A percentile compares a stretch with the other conserved stretches of the same genome.
phyloP scores from a whole-genome alignment of 139 green algal genomes.

The Haematococcus lacustris region DNA sequence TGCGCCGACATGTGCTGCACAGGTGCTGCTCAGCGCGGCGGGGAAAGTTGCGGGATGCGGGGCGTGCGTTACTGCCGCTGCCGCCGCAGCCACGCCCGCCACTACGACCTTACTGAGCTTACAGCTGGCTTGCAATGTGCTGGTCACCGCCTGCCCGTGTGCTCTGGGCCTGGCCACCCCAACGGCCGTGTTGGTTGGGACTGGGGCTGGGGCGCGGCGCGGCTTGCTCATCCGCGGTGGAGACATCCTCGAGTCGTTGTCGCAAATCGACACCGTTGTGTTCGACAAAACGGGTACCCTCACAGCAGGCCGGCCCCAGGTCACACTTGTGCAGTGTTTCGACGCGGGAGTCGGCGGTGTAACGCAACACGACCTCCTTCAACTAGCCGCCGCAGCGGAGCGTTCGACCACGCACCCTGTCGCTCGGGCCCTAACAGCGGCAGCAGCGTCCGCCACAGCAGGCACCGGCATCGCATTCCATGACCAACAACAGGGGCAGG shows the following conservation, averaged over 20 bases:
- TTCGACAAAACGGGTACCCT: constrained; percentile 97
- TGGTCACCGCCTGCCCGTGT: constrained; percentile 91
- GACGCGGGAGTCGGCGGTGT: background rate
- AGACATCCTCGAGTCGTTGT: constrained; percentile 63
- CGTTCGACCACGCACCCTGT: constrained; percentile 67
- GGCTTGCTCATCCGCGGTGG: constrained; percentile 81
- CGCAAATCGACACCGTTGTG: constrained; percentile 74
- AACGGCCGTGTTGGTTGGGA: constrained; percentile 88
- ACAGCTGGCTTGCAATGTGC: constrained; percentile 86
- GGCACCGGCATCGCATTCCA: no score
- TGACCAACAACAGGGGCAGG: no score
- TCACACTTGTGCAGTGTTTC: constrained; percentile 20
- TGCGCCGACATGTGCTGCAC: no score
- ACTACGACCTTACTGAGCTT: constrained; percentile 43
- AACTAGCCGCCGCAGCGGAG: constrained; percentile 69
- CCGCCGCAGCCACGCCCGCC: constrained; percentile 11
- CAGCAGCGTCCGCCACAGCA: background rate
- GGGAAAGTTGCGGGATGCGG: background rate
- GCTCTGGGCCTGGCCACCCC: constrained; percentile 87
- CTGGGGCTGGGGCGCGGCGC: constrained; percentile 55
- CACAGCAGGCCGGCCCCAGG: constrained; percentile 66
- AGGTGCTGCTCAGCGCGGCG: constrained; percentile 18
- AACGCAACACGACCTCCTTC: constrained; percentile 37
- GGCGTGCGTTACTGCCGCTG: constrained; percentile 4
- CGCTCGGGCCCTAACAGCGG: constrained; percentile 26